A percentile compares a stretch with the other conserved stretches of the same genome.
These are phyloP conservation scores for Claviceps maximensis DNA, from an alignment of 2,329 filamentous ascomycete genomes.

Conservation along the genomic window DNA sequence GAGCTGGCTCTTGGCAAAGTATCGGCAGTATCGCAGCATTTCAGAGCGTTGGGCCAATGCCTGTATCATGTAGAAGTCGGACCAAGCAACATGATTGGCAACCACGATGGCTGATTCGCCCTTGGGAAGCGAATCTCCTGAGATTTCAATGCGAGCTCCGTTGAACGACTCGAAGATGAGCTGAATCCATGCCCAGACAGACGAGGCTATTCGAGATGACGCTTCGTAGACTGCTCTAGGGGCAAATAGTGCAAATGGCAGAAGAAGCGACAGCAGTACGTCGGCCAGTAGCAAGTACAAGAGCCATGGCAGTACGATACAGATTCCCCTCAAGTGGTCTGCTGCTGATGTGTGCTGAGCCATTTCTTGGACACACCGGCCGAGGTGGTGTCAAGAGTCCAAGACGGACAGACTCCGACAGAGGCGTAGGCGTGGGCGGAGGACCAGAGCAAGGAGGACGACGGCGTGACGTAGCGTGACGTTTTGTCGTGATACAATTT, in stretches of 20 bases:
- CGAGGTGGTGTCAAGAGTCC: not conserved
- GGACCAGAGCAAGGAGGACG: too few relatives aligned
- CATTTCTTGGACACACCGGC: slow-evolving; percentile 5
- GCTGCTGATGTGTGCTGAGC: slow-evolving; percentile 12
- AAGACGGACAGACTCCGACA: not conserved
- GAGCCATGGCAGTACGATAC: slow-evolving; percentile 38
- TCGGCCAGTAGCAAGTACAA: slow-evolving; percentile 38
- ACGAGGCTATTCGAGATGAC: slow-evolving; percentile 40
- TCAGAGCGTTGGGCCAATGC: slow-evolving; percentile 36
- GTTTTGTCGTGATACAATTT: not conserved
- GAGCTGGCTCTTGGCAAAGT: slow-evolving; percentile 49
- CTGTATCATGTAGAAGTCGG: slow-evolving; percentile 53
- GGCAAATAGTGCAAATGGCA: slow-evolving; percentile 32
- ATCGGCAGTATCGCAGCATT: slow-evolving; percentile 49
- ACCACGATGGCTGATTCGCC: slow-evolving; percentile 49
- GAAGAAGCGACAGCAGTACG: slow-evolving; percentile 33
- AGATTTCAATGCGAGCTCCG: slow-evolving; percentile 37
- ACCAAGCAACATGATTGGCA: slow-evolving; percentile 47
- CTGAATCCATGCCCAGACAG: slow-evolving; percentile 45
- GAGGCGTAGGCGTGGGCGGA: not conserved
- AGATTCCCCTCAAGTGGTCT: slow-evolving; percentile 28
- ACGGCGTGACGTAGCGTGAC: not conserved
- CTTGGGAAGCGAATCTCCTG: slow-evolving; percentile 35
- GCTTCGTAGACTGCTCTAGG: slow-evolving; percentile 38
- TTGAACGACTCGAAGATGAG: slow-evolving; percentile 41